Conservation (phyloP, 2,329 filamentous ascomycete genomes). For the Cladosporium sphaerospermum region DNA sequence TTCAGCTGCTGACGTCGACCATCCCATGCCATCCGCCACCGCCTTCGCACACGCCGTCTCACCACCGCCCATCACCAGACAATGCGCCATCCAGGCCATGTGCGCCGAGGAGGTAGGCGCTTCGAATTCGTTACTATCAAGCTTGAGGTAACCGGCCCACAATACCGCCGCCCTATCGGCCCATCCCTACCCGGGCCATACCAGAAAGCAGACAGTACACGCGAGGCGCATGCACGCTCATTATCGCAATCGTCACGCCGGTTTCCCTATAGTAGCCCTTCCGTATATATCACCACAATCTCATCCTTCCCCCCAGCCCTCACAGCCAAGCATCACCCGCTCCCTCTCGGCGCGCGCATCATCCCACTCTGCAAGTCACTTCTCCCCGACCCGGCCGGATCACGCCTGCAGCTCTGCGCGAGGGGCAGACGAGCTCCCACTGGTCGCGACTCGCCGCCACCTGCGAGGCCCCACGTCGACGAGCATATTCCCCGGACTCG, state of each 20-base stretch:
- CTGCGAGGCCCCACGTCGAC: constrained; percentile 6
- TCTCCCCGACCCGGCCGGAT: constrained; percentile 2
- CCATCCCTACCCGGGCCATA: constrained; percentile 7
- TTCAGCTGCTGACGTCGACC: too few species aligned
- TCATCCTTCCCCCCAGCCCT: too few species aligned
- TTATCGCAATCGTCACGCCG: too few species aligned
- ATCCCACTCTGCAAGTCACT: constrained; percentile 28
- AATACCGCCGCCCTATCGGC: constrained; percentile 4
- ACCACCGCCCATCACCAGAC: too few species aligned
- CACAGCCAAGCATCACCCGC: constrained; percentile 6
- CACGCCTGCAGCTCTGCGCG: constrained; percentile 7
- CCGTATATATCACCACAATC: too few species aligned
- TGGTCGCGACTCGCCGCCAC: constrained; percentile 11
- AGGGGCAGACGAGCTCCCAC: constrained; percentile 4
- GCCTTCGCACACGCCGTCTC: too few species aligned
- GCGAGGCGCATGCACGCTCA: not conserved
- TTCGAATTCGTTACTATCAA: constrained; percentile 4
- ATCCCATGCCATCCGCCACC: too few species aligned
- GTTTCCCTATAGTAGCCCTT: too few species aligned
- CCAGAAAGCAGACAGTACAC: not conserved
- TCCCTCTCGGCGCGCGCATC: constrained; percentile 2
- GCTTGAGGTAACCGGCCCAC: constrained; percentile 8
- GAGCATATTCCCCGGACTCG: not conserved
- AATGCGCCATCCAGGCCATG: too few species aligned
- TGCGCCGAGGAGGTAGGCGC: not conserved